Percentiles rank a stretch among this genome's conserved stretches.
These are phyloP conservation scores for Austropuccinia psidii DNA, from an alignment of 1,284 basidiomycete genomes.

Conservation along the genomic window DNA sequence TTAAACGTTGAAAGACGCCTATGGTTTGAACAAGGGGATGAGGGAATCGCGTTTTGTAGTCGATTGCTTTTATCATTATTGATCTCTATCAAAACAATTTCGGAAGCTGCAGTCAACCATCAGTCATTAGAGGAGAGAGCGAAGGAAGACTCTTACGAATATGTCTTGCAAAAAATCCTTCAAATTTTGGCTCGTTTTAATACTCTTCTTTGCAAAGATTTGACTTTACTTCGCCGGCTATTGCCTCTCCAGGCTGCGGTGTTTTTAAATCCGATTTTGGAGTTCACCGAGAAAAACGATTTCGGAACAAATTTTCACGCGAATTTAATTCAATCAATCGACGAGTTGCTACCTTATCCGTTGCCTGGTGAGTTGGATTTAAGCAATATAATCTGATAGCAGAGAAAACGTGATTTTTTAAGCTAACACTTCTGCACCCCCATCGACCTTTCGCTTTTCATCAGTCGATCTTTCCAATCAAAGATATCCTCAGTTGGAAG, in stretches of 20 bases:
- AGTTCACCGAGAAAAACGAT: slow-evolving; percentile 26
- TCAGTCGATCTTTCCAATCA: slow-evolving; percentile 29
- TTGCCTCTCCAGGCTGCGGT: slow-evolving; percentile 6
- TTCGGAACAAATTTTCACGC: slow-evolving; percentile 22
- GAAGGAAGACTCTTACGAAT: not conserved
- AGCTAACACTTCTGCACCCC: no score
- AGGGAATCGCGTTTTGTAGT: slow-evolving; percentile 29
- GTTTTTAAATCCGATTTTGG: slow-evolving; percentile 31
- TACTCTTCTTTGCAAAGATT: not conserved
- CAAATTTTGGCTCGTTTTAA: slow-evolving; percentile 11
- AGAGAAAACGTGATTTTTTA: no score
- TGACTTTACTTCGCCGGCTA: slow-evolving; percentile 1
- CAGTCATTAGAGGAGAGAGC: no score
- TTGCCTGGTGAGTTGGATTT: slow-evolving; percentile 21
- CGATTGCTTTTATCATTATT: slow-evolving; percentile 26
- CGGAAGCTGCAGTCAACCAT: not conserved
- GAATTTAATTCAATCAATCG: slow-evolving; percentile 30
- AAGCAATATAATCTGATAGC: no score
- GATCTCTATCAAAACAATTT: slow-evolving; percentile 23
- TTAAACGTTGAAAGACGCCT: slow-evolving; percentile 11
- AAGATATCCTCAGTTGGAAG: slow-evolving; percentile 37
- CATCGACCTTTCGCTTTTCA: not conserved
- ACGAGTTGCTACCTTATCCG: slow-evolving; percentile 31
- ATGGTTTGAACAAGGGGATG: slow-evolving; percentile 32
- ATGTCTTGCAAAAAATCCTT: not conserved